Evolutionary conservation across 164 flowering plant species (phyloP), one percentile per base, ranked within the genome.

Genomic region (Kalanchoe fedtschenkoi): DNA sequence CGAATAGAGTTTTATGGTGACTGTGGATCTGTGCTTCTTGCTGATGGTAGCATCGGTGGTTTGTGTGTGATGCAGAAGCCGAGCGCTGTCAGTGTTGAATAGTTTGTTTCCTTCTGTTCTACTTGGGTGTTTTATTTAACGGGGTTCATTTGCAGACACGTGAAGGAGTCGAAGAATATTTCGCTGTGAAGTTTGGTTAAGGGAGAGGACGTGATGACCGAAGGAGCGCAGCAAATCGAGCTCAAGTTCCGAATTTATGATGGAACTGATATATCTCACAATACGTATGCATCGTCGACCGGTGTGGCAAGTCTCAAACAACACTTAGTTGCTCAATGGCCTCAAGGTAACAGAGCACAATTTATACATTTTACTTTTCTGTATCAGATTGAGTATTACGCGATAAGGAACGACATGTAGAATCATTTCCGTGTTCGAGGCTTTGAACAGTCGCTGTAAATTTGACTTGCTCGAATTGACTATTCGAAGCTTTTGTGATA

Each of bases 221-320:
- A 71, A 57, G 73, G 68, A 65, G 76, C 72, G 54, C 74, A 69
- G 24, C 41, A 44, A 22, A 63, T 81, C 16, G 81, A 81, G 56
- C 77, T 81, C 58, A 79, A 81, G 60, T 79, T 79, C 30, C 75
- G 82, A 0, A 72, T 79, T 11, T 79, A 46, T 53, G 82, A 76
- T 67, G 82, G 80, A 58, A 76, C 80, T n/a, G 82, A 79, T 55
- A 63, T 63, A 33, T 37, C 26, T 34, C 66, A 55, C 43, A 64
- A 22, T 37, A 53, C 35, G 2, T 63, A 53, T 38, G 17, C 57
- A 29, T 38, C 59, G 41, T 63, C 66, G 14, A 54, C 60, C 3
- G 32, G 59, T 35, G 51, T 64, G 54, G 66, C 66, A 29, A 64
- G 21, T 39, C 61, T 64, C 21, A 64, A 64, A 34, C 66, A 64